A percentile compares a stretch with the other conserved stretches of the same genome.
Evolutionary conservation across 306 rosid genomes (phyloP).

Genomic region (Styphnolobium japonicum): DNA sequence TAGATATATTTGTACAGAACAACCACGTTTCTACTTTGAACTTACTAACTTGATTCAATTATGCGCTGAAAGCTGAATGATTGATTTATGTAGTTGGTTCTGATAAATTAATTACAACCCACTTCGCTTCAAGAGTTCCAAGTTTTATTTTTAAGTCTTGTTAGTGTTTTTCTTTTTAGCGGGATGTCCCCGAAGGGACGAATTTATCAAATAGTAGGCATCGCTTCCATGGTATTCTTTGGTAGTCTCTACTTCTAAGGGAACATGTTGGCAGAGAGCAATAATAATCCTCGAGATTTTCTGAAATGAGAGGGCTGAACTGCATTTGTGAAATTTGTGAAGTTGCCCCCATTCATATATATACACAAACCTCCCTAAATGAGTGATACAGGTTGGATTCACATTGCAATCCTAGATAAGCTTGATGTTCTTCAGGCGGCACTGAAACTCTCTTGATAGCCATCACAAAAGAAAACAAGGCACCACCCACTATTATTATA

Average conservation of each 20-base stretch:
- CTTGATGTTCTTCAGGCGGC: too few relatives aligned
- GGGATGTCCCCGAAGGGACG: background rate
- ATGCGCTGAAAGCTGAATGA: slow-evolving; percentile 37
- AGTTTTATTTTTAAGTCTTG: background rate
- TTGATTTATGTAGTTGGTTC: slow-evolving; percentile 23
- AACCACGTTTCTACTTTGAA: slow-evolving; percentile 32
- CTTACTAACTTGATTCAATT: slow-evolving; percentile 45
- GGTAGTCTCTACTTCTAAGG: background rate
- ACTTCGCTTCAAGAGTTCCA: background rate
- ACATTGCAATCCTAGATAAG: too few relatives aligned
- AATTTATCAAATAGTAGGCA: background rate
- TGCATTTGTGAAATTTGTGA: too few relatives aligned
- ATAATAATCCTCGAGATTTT: background rate
- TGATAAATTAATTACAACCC: background rate
- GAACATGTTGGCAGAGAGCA: background rate
- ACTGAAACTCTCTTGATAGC: background rate
- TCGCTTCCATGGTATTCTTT: background rate
- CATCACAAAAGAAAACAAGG: background rate
- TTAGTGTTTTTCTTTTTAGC: background rate
- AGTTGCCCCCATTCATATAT: too few relatives aligned
- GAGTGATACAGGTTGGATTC: too few relatives aligned
- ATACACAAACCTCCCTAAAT: too few relatives aligned
- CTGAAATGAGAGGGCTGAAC: background rate
- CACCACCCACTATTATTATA: background rate
- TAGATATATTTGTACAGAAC: slow-evolving; percentile 46